These are phyloP conservation scores for Lactifluus hygrophoroides DNA, from an alignment of 768 basidiomycete genomes.

Conservation along the genomic window DNA sequence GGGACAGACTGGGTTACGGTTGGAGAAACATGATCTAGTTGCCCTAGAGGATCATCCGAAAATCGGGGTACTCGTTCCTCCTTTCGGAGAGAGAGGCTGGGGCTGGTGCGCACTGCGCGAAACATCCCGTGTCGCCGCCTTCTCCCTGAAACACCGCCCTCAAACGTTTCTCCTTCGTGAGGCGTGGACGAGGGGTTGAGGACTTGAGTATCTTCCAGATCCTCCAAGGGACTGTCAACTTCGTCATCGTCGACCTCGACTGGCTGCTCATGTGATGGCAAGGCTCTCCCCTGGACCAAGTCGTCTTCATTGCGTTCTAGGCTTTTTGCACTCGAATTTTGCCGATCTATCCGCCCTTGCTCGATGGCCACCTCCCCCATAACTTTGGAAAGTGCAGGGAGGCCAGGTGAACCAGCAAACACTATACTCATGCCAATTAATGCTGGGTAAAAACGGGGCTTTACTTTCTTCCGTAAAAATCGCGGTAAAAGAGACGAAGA, in stretches of 20 bases:
- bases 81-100: slow-evolving; percentile 55
- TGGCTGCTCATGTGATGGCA: slow-evolving; percentile 21
- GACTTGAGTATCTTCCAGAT: slow-evolving; percentile 22
- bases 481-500: slow-evolving; percentile 41
- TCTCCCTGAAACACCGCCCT: neutral
- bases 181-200: slow-evolving; percentile 12
- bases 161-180: slow-evolving; percentile 18
- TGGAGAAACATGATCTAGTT: slow-evolving; percentile 39
- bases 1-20: slow-evolving; percentile 67
- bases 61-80: slow-evolving; percentile 43
- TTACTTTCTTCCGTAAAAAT: slow-evolving; percentile 55
- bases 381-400: slow-evolving; percentile 65
- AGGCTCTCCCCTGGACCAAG: slow-evolving; percentile 22
- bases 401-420: slow-evolving; percentile 64
- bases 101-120: slow-evolving; percentile 63
- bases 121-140: slow-evolving; percentile 37
- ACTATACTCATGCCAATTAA: slow-evolving; percentile 80
- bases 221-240: slow-evolving; percentile 33
- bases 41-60: slow-evolving; percentile 70
- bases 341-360: slow-evolving; percentile 74
- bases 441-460: slow-evolving; percentile 61
- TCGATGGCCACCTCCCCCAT: slow-evolving; percentile 82
- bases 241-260: slow-evolving; percentile 34
- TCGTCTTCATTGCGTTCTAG: slow-evolving; percentile 42
- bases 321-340: slow-evolving; percentile 41